A percentile compares a stretch with the other conserved stretches of the same genome.
These are phyloP conservation scores for Zizania latifolia DNA, from an alignment of 176 grass and related monocot genomes.

Conservation along the genomic window DNA sequence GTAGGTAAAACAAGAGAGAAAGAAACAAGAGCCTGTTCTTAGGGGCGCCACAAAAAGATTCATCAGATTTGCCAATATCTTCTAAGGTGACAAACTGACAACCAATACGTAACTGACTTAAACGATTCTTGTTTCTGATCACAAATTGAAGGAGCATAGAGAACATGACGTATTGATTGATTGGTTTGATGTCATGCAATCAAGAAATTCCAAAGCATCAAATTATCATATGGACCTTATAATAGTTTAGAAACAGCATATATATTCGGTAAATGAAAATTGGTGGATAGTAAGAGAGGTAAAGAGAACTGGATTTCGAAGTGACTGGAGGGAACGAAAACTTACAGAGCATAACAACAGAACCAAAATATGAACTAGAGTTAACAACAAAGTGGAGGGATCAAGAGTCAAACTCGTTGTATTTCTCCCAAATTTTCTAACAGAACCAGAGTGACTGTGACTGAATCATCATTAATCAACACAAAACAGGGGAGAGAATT, in stretches of 20 bases:
- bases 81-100: not conserved
- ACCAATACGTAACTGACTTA: not conserved
- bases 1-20: not conserved
- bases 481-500: not conserved
- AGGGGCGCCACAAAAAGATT: not conserved
- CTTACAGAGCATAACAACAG: not conserved
- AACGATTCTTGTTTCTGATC: not conserved
- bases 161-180: not conserved
- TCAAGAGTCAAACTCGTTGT: not conserved
- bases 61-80: not conserved
- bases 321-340: not conserved
- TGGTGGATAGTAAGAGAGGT: not conserved
- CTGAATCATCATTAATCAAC: not conserved
- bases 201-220: not conserved
- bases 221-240: slow-evolving; percentile 2
- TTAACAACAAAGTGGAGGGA: not conserved
- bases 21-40: not conserved
- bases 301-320: not conserved
- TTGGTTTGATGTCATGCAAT: not conserved
- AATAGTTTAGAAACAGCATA: not conserved
- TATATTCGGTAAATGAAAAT: not conserved
- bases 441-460: not conserved
- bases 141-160: not conserved
- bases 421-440: not conserved
- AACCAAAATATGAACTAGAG: not conserved